Base-by-base conservation (phyloP, 2,329 filamentous ascomycete species). In the Diaporthe vexans region DNA sequence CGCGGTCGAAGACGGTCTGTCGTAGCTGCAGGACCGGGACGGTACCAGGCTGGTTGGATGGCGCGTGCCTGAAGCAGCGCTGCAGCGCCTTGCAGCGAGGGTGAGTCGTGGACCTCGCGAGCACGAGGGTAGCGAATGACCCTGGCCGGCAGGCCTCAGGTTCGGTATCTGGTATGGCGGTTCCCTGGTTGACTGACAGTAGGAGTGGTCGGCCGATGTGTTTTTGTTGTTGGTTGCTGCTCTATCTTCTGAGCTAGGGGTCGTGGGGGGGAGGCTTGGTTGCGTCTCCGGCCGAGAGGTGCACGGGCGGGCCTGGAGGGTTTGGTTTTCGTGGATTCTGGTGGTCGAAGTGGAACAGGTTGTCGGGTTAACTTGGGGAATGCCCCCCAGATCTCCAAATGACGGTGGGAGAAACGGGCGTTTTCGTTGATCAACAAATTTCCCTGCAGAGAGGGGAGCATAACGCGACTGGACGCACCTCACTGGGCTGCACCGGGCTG, bases 341-440 rank as follows among this genome's bases (percentile, higher is more conserved):
- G 69, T 54, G 57, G 58, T 59, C 21, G 46, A 37, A 74, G 58
- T 59, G 26, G 57, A 37, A 74, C 33, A 71, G 65, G 72, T 74
- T 74, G 72, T 63, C 65, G 72, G 67, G 72, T 71, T 61, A 61
- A 63, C 72, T 54, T 71, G 40, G 67, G 54, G 65, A 74, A 74
- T 43, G 48, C 33, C 57, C 57, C 69, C 57, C 48, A 63, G 48
- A 74, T 52, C 48, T 46, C n/a, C 65, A 63, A 61, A 46, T 35
- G 52, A 56, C 43, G 48, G 29, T 40, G 35, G 52, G 33, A 71
- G 56, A 73, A 71, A 70, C 29, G 46, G 65, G 46, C 56, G 56
- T 59, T 40, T 54, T 69, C 40, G 57, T 71, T 57, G 72, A 74
- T 71, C 72, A 74, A 74, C 65, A 74, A 71, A 74, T 54, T 24